phyloP scores from a whole-genome alignment of 2,329 filamentous ascomycete species.

The Bipolaris oryzae region DNA sequence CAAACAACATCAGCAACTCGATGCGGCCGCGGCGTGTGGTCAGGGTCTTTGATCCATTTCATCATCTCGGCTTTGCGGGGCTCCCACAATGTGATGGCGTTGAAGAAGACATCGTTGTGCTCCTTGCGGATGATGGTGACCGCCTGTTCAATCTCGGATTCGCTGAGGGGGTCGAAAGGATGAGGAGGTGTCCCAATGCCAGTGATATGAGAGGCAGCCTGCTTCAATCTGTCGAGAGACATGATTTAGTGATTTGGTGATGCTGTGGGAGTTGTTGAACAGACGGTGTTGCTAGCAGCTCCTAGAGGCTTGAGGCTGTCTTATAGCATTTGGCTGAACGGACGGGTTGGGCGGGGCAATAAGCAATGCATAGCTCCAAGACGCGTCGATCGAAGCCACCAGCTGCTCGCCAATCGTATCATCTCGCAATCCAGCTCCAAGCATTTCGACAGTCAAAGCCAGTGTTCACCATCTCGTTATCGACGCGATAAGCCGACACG shows the following conservation, averaged over 20 bases:
- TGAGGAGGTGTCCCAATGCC: slow-evolving; percentile 63
- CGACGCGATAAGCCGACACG: slow-evolving; percentile 18
- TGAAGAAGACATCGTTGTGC: slow-evolving; percentile 77
- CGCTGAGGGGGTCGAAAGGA: slow-evolving; percentile 78
- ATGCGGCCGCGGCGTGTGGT: slow-evolving; percentile 65
- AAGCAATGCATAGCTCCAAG: slow-evolving; percentile 1
- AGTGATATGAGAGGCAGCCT: slow-evolving; percentile 66
- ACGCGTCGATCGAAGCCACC: not conserved
- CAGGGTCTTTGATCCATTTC: slow-evolving; percentile 73
- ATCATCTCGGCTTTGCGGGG: slow-evolving; percentile 85
- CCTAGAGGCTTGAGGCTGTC: slow-evolving; percentile 20
- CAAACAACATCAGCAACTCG: slow-evolving; percentile 83
- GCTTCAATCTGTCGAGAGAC: slow-evolving; percentile 68
- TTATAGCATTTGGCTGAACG: slow-evolving; percentile 23
- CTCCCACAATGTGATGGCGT: slow-evolving; percentile 83
- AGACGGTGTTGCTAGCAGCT: not conserved
- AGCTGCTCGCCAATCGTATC: slow-evolving; percentile 9
- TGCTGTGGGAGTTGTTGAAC: slow-evolving; percentile 6
- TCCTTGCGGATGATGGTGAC: slow-evolving; percentile 72
- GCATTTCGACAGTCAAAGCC: slow-evolving; percentile 13
- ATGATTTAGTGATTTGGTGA: slow-evolving; percentile 53
- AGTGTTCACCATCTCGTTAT: slow-evolving; percentile 10
- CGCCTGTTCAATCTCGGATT: slow-evolving; percentile 73
- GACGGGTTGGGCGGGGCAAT: slow-evolving; percentile 3
- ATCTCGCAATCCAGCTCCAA: not conserved